phyloP scores from a whole-genome alignment of 1,284 basidiomycete genomes.

The Lentinula novae-zelandiae region DNA sequence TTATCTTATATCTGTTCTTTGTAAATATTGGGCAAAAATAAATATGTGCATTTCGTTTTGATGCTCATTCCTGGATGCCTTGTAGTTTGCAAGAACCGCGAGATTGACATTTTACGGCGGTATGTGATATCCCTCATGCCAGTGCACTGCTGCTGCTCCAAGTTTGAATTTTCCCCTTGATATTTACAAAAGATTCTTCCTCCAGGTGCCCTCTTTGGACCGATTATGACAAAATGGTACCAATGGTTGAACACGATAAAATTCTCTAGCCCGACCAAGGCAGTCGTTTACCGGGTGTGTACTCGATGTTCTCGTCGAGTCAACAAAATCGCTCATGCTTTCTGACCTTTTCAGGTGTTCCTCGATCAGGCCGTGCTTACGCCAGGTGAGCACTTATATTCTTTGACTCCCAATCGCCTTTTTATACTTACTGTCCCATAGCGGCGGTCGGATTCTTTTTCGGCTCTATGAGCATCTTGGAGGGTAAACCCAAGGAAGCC shows the following conservation, averaged over 20 bases:
- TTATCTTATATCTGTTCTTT: neutral
- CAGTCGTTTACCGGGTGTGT: slow-evolving; percentile 57
- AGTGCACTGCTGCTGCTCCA: neutral
- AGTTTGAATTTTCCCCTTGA: neutral
- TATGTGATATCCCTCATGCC: slow-evolving; percentile 22
- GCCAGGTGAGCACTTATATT: slow-evolving; percentile 40
- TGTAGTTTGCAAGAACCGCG: slow-evolving; percentile 65
- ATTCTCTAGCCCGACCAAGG: slow-evolving; percentile 54
- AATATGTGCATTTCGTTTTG: neutral
- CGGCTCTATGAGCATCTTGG: slow-evolving; percentile 67
- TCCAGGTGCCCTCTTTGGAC: slow-evolving; percentile 64
- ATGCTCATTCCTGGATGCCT: neutral
- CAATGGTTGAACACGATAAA: slow-evolving; percentile 59
- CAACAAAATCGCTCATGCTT: neutral
- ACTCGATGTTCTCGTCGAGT: neutral
- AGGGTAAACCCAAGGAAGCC: slow-evolving; percentile 63
- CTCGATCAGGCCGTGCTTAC: slow-evolving; percentile 73
- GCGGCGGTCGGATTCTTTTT: slow-evolving; percentile 73
- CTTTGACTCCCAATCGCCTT: neutral
- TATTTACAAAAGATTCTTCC: neutral
- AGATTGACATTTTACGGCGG: slow-evolving; percentile 76
- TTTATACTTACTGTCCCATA: slow-evolving; percentile 21
- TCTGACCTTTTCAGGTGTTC: slow-evolving; percentile 47
- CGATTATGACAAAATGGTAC: slow-evolving; percentile 72
- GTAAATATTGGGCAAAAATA: neutral